Evolutionary conservation across 2,329 filamentous ascomycete genomes (phyloP).

Genomic region (Verticillium dahliae): DNA sequence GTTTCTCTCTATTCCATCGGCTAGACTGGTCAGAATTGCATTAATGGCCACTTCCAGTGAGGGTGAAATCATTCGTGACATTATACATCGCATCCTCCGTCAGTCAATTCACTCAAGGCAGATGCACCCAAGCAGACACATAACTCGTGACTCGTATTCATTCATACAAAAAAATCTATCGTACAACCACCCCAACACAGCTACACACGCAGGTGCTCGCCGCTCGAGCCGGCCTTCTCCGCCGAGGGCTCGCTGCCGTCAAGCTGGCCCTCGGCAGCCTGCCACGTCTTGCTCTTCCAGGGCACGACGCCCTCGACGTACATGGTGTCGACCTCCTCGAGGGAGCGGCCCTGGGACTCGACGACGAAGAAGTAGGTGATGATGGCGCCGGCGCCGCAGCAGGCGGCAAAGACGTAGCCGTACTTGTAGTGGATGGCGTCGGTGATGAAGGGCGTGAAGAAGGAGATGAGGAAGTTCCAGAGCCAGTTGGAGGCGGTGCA

Average conservation of each 20-base stretch:
- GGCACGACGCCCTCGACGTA: slow-evolving; percentile 51
- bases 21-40: no score
- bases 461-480: slow-evolving; percentile 59
- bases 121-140: not conserved
- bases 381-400: slow-evolving; percentile 53
- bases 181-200: not conserved
- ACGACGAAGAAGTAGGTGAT: slow-evolving; percentile 73
- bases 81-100: no score
- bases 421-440: slow-evolving; percentile 62
- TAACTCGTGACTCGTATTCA: not conserved
- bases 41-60: no score
- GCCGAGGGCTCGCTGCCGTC: not conserved
- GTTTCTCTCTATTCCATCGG: no score
- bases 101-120: no score
- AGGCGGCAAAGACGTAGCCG: slow-evolving; percentile 65
- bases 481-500: slow-evolving; percentile 55
- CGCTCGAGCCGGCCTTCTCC: not conserved
- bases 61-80: no score
- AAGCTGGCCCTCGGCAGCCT: not conserved
- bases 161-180: not conserved
- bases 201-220: not conserved
- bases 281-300: slow-evolving; percentile 34
- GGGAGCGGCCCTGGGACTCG: slow-evolving; percentile 63
- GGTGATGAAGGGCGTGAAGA: slow-evolving; percentile 68
- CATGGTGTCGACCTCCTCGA: slow-evolving; percentile 76